Base-by-base conservation (phyloP, 345 rosid genomes). In the Toxicodendron radicans region DNA sequence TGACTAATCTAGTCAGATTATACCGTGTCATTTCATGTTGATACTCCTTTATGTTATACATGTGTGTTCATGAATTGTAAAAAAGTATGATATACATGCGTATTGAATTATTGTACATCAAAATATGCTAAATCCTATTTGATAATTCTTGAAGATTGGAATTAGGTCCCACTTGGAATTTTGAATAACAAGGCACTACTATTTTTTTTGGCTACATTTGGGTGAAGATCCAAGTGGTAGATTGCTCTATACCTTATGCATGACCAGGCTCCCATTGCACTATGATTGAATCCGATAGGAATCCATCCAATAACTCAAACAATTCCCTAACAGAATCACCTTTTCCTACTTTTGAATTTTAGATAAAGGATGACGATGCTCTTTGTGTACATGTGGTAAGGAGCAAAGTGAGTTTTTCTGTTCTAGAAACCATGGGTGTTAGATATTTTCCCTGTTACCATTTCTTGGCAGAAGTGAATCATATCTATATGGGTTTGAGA, bases 141-240 rank as follows among this genome's bases (percentile, higher is more conserved):
- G 0, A 63, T 45, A 0, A 45, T 45, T 64, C 12, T 45, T 64
- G 35, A 43, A 64, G 6, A 20, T 48, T 21, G 10, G 3, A 23
- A 64, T 4, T 33, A 17, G 20, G 12, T 48, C 54, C 54, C 54
- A 13, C 3, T 16, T 51, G 54, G 54, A 51, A 38, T 51, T 13
- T 48, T 49, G 58, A 66, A 49, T 3, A n/a, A 48, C 30, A 23
- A 48, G 16, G 27, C 57, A 16, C 35, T 27, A 10, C 65, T 43
- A 33, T 66, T 51, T 66, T 51, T 66, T 56, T 48, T 24, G 41
- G 70, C 27, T 49, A 16, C 12, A 66, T 5, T 48, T 14, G 43
- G 56, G 38, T 51, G 41, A 66, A 49, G 70, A 66, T 48, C 21
- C 70, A 66, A 21, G 23, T 16, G 57, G 57, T 30, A 48, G 58